A percentile compares a stretch with the other conserved stretches of the same genome.
Conservation (phyloP, 495 filamentous ascomycete species). For the Penicillium coprophilum region DNA sequence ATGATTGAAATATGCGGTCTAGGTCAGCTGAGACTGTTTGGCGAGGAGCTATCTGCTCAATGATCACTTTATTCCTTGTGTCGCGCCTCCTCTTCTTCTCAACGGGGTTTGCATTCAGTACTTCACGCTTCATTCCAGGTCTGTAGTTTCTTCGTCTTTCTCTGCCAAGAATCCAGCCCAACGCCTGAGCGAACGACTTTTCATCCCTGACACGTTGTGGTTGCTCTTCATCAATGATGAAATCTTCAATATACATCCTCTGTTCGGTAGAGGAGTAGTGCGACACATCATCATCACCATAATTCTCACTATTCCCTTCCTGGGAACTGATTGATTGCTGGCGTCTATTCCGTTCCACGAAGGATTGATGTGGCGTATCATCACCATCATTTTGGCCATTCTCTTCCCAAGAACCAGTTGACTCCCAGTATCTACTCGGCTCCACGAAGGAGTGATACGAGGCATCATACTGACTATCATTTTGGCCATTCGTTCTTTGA, state of each 20-base stretch:
- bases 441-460: too few relatives aligned
- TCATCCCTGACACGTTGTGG: neutral
- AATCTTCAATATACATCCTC: too few relatives aligned
- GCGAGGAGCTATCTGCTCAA: constrained; percentile 16
- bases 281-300: neutral
- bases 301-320: neutral
- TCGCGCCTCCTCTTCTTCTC: neutral
- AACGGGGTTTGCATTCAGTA: too few relatives aligned
- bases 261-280: neutral
- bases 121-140: neutral
- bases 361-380: too few relatives aligned
- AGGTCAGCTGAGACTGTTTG: constrained; percentile 6
- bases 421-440: too few relatives aligned
- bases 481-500: too few relatives aligned
- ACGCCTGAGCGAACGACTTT: neutral
- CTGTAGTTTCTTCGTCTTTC: neutral
- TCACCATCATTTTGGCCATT: too few relatives aligned
- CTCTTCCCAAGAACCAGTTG: too few relatives aligned
- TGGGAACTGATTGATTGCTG: too few relatives aligned
- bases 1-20: constrained; percentile 9
- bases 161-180: neutral
- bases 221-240: neutral
- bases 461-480: too few relatives aligned
- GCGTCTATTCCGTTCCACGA: too few relatives aligned
- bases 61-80: constrained; percentile 2